A percentile compares a stretch with the other conserved stretches of the same genome.
These are phyloP conservation scores for Pontederia crassipes DNA, from an alignment of 176 grass and related monocot species.

Conservation along the genomic window DNA sequence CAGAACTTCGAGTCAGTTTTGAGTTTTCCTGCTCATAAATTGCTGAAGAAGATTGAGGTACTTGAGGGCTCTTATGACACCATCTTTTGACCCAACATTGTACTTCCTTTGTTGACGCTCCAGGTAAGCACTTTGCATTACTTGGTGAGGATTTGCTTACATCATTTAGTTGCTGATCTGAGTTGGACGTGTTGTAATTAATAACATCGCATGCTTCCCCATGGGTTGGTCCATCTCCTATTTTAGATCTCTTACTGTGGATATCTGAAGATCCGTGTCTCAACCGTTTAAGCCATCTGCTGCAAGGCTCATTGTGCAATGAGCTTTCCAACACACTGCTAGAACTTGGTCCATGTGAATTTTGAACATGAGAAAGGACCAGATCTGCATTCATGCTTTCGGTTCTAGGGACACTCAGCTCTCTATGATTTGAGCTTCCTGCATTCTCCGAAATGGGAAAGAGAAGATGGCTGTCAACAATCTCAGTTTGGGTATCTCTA, in stretches of 20 bases:
- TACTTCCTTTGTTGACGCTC: slow-evolving; percentile 21
- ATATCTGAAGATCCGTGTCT: slow-evolving; percentile 7
- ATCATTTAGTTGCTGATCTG: slow-evolving; percentile 1
- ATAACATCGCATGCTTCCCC: slow-evolving; percentile 4
- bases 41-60: neutral
- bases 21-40: slow-evolving; percentile 6
- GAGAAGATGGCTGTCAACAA: no score
- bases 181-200: neutral
- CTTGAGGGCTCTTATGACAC: slow-evolving; percentile 19
- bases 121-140: slow-evolving; percentile 1
- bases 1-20: slow-evolving; percentile 10
- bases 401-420: slow-evolving; percentile 15
- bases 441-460: no score
- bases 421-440: neutral
- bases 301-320: slow-evolving; percentile 1
- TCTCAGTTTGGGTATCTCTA: no score
- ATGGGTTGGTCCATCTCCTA: slow-evolving; percentile 8
- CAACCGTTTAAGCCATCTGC: slow-evolving; percentile 60
- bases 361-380: slow-evolving; percentile 18
- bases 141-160: neutral
- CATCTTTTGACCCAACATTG: slow-evolving; percentile 52
- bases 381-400: slow-evolving; percentile 20
- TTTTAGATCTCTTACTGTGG: slow-evolving; percentile 26
- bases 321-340: neutral
- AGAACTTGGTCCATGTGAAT: slow-evolving; percentile 22